Conservation (phyloP, 495 filamentous ascomycete species). For the Filosporella fistucella region DNA sequence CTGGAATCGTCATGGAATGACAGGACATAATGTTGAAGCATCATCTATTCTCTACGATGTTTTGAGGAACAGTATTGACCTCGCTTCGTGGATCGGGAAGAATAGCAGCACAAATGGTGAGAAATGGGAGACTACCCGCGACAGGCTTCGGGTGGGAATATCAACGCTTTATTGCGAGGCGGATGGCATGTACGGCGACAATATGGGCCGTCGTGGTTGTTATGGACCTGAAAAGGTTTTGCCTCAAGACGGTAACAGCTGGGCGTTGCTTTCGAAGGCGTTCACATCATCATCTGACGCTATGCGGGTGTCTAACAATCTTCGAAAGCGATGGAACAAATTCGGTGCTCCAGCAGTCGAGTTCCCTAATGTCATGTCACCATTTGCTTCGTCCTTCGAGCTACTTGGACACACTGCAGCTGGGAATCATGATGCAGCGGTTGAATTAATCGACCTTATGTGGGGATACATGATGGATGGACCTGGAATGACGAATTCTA, state of each 20-base stretch:
- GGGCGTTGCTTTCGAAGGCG: slow-evolving; percentile 33
- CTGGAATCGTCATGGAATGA: slow-evolving; percentile 48
- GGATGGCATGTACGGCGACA: slow-evolving; percentile 29
- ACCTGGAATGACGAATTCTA: slow-evolving; percentile 55
- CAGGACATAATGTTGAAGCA: slow-evolving; percentile 45
- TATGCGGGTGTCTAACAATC: slow-evolving; percentile 29
- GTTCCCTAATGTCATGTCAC: slow-evolving; percentile 52
- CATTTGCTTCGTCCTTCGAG: slow-evolving; percentile 59
- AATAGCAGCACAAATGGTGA: not conserved
- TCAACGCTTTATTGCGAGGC: slow-evolving; percentile 26
- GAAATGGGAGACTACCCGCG: slow-evolving; percentile 17
- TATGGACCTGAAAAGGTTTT: slow-evolving; percentile 22
- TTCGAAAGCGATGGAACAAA: slow-evolving; percentile 50
- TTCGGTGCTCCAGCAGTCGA: slow-evolving; percentile 56
- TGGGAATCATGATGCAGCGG: slow-evolving; percentile 37
- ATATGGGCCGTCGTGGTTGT: slow-evolving; percentile 25
- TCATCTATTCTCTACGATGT: slow-evolving; percentile 30
- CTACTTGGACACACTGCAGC: slow-evolving; percentile 52
- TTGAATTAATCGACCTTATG: slow-evolving; percentile 52
- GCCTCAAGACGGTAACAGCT: slow-evolving; percentile 47
- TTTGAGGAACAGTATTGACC: slow-evolving; percentile 27
- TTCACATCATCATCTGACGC: slow-evolving; percentile 16
- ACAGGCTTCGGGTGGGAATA: slow-evolving; percentile 22
- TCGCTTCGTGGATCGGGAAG: slow-evolving; percentile 26
- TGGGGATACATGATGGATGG: slow-evolving; percentile 63